Evolutionary conservation across 2,329 filamentous ascomycete genomes (phyloP).

Genomic region (Ophiostoma sp.): DNA sequence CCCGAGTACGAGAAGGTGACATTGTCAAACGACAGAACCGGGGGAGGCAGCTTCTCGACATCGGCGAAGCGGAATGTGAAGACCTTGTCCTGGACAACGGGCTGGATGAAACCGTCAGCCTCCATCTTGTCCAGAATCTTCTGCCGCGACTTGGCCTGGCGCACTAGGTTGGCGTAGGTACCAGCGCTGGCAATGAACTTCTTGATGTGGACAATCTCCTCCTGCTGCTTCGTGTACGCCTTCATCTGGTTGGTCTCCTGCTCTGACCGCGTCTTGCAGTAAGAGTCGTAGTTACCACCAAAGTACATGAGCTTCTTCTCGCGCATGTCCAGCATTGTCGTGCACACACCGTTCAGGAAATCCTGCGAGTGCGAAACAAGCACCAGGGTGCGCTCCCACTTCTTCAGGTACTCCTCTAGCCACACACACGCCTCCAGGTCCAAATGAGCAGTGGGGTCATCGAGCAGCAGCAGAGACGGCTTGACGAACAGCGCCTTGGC

Average conservation of each 20-base stretch:
- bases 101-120: constrained; percentile 96
- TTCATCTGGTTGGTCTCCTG: constrained; percentile 98
- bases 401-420: constrained; percentile 99
- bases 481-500: constrained; percentile 98
- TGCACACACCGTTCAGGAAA: constrained; percentile 98
- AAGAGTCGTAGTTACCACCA: constrained; percentile 99
- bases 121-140: constrained; percentile 99
- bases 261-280: constrained; percentile 88
- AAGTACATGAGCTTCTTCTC: constrained; percentile 87
- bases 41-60: constrained; percentile 97
- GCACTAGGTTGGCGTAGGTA: constrained; percentile 99
- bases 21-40: constrained; percentile 91
- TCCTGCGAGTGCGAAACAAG: constrained; percentile 98
- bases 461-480: constrained; percentile 88
- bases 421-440: constrained; percentile 99
- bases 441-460: constrained; percentile 98
- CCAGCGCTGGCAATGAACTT: constrained; percentile 99
- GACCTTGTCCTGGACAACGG: constrained; percentile 74
- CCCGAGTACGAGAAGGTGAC: constrained; percentile 98
- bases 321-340: constrained; percentile 98
- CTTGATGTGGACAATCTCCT: constrained; percentile 99
- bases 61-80: constrained; percentile 99
- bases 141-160: constrained; percentile 97
- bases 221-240: constrained; percentile 98
- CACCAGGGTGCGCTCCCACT: constrained; percentile 96